Percentiles rank a stretch among this genome's conserved stretches.
phyloP scores from a whole-genome alignment of 2,329 filamentous ascomycete species.

The Colletotrichum eremochloae region DNA sequence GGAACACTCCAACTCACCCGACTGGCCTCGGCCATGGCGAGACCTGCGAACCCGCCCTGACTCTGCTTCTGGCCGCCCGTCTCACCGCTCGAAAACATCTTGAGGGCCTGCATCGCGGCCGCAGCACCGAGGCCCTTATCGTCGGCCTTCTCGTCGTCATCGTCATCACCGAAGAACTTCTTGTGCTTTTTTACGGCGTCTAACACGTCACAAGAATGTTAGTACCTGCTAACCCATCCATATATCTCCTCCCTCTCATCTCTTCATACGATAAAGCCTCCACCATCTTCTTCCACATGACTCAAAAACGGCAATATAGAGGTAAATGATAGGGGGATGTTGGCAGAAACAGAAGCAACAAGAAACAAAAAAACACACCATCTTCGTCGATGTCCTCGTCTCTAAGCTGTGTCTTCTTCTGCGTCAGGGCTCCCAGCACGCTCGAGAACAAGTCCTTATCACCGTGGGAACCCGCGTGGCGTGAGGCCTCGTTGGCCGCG shows the following conservation, averaged over 20 bases:
- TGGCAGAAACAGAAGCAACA: neutral
- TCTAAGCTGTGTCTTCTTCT: constrained; percentile 64
- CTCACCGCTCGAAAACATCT: constrained; percentile 77
- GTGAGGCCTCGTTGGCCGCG: constrained; percentile 62
- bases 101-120: constrained; percentile 84
- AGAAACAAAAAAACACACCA: constrained; percentile 52
- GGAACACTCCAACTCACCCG: constrained; percentile 66
- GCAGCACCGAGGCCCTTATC: constrained; percentile 74
- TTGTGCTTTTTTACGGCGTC: constrained; percentile 82
- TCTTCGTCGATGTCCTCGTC: constrained; percentile 64
- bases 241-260: neutral
- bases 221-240: neutral
- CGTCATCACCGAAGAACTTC: constrained; percentile 74
- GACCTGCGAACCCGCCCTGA: constrained; percentile 84
- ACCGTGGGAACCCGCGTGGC: constrained; percentile 61
- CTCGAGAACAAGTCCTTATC: constrained; percentile 63
- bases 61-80: constrained; percentile 62
- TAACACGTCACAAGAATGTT: constrained; percentile 46
- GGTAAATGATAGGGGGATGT: neutral
- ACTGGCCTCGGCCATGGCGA: constrained; percentile 90
- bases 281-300: neutral
- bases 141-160: constrained; percentile 61
- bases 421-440: constrained; percentile 61
- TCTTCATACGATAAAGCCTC: too few relatives aligned
- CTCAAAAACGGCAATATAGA: neutral